These are phyloP conservation scores for Coemansia sp. DNA, from an alignment of 192 early-diverging fungal species.

Conservation along the genomic window DNA sequence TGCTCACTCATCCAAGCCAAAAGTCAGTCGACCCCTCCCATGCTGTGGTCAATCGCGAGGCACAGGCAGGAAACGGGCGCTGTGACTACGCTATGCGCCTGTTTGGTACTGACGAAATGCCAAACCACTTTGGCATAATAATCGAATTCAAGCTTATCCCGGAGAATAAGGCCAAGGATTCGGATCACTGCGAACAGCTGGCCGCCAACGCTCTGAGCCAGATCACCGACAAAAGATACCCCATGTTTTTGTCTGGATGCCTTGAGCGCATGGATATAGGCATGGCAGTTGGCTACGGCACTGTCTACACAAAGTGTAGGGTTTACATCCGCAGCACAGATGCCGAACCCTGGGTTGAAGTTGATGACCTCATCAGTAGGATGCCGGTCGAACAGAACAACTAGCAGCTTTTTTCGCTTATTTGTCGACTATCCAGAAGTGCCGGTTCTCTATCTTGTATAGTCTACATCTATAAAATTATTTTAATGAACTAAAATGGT, in stretches of 20 bases:
- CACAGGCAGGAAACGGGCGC: constrained; percentile 13
- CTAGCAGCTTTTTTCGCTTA: no score
- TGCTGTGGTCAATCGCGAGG: constrained; percentile 19
- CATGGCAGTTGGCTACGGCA: constrained; percentile 35
- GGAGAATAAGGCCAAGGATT: constrained; percentile 6
- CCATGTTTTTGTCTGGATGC: constrained; percentile 20
- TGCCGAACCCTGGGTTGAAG: constrained; percentile 12
- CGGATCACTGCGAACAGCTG: constrained; percentile 3
- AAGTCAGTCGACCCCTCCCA: constrained; percentile 16
- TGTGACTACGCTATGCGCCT: constrained; percentile 31
- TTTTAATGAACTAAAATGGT: no score
- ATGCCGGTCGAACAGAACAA: no score
- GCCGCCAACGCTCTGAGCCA: constrained; percentile 17
- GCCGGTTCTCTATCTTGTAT: no score
- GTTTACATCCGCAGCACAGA: constrained; percentile 15
- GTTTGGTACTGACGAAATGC: constrained; percentile 16
- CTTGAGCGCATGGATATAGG: constrained; percentile 39
- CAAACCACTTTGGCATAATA: constrained; percentile 33
- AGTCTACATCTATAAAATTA: no score
- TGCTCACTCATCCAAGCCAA: constrained; percentile 34
- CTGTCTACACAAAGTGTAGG: constrained; percentile 5
- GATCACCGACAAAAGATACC: constrained; percentile 18
- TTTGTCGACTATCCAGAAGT: no score
- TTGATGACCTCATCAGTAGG: constrained; percentile 1
- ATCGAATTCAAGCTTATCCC: constrained; percentile 39